Percentiles rank a stretch among this genome's conserved stretches.
Conservation (phyloP, 306 rosid genomes). For the Castanospermum australe region DNA sequence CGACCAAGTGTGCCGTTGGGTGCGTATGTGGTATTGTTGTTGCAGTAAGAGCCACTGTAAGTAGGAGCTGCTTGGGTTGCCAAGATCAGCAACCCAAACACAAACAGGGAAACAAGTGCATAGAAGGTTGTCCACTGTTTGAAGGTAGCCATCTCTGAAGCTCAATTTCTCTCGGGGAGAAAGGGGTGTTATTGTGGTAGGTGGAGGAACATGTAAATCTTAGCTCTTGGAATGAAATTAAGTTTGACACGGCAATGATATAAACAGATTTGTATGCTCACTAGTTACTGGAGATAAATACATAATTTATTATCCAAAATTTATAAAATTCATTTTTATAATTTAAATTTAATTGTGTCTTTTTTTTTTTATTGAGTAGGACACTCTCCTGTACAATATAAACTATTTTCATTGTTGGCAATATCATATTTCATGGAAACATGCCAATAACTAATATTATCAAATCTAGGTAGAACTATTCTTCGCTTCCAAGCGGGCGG, state of each 20-base stretch:
- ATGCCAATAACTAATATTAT: no score
- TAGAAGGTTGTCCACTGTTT: not conserved
- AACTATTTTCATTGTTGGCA: no score
- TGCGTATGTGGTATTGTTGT: conserved; percentile 16
- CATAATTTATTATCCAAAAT: no score
- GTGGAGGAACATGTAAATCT: not conserved
- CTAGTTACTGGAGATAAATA: no score
- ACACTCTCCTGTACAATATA: no score
- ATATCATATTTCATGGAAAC: not conserved
- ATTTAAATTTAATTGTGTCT: no score
- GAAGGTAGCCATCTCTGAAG: conserved; percentile 3
- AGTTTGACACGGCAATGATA: not conserved
- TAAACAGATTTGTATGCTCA: no score
- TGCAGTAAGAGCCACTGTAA: conserved; percentile 1
- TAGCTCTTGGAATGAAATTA: not conserved
- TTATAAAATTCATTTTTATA: no score
- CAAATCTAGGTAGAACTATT: not conserved
- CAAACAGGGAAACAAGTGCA: not conserved
- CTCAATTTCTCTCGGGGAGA: not conserved
- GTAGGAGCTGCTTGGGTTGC: not conserved
- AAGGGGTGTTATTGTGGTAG: not conserved
- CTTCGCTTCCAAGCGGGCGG: not conserved
- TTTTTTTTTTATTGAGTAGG: no score
- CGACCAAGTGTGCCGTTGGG: conserved; percentile 20
- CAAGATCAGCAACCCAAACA: not conserved